Evolutionary conservation across 2,329 filamentous ascomycete species (phyloP).

Genomic region (Seiridium cupressi): DNA sequence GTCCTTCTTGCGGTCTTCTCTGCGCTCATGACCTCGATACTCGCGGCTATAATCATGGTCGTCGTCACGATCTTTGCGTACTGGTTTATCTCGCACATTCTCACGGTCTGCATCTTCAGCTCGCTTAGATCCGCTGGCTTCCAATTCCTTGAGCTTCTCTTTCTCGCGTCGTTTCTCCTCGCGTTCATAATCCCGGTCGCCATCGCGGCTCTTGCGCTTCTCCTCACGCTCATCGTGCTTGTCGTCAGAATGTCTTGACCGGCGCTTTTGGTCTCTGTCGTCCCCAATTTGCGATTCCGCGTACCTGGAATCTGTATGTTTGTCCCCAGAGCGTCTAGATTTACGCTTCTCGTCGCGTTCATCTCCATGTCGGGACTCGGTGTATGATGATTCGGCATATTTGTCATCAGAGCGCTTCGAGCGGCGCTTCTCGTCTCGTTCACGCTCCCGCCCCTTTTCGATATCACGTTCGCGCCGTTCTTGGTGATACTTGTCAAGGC

Average conservation of each 20-base stretch:
- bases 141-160: slow-evolving; percentile 14
- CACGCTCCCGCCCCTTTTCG: slow-evolving; percentile 21
- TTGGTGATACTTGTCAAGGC: slow-evolving; percentile 13
- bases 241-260: slow-evolving; percentile 17
- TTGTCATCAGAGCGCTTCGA: slow-evolving; percentile 14
- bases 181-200: slow-evolving; percentile 19
- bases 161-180: slow-evolving; percentile 21
- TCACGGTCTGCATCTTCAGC: slow-evolving; percentile 15
- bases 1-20: slow-evolving; percentile 13
- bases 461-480: slow-evolving; percentile 25
- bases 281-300: slow-evolving; percentile 15
- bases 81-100: slow-evolving; percentile 17
- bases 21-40: slow-evolving; percentile 15
- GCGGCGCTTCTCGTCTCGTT: slow-evolving; percentile 17
- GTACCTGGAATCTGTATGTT: slow-evolving; percentile 17
- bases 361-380: neutral
- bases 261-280: slow-evolving; percentile 28
- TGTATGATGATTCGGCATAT: neutral
- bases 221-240: slow-evolving; percentile 19
- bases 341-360: slow-evolving; percentile 24
- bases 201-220: slow-evolving; percentile 24
- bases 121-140: slow-evolving; percentile 17
- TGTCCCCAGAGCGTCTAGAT: slow-evolving; percentile 15
- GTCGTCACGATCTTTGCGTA: slow-evolving; percentile 23
- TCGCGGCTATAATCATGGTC: slow-evolving; percentile 28